Percentiles rank a stretch among this genome's conserved stretches.
phyloP scores from a whole-genome alignment of 2,329 filamentous ascomycete species.

The Aspergillus spinulosporus region DNA sequence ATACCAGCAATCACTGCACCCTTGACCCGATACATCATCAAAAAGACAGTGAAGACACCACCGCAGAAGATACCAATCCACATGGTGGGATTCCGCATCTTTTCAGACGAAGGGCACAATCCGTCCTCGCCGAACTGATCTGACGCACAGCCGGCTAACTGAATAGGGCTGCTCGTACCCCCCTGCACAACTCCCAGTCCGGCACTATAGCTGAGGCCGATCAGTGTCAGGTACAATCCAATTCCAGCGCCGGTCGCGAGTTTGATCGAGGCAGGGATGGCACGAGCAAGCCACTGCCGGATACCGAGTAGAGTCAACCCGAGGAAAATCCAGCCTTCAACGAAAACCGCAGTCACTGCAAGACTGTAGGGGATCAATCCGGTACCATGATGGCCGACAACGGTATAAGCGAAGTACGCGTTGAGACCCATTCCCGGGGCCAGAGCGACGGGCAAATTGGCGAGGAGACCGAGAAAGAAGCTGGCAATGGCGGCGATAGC shows the following conservation, averaged over 20 bases:
- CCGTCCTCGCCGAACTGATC: conserved; percentile 50
- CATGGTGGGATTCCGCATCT: conserved; percentile 81
- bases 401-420: conserved; percentile 81
- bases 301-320: conserved; percentile 75
- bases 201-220: conserved; percentile 71
- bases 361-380: conserved; percentile 72
- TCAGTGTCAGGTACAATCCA: conserved; percentile 70
- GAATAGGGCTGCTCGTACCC: conserved; percentile 64
- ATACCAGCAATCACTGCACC: conserved; percentile 84
- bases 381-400: conserved; percentile 74
- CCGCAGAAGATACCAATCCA: conserved; percentile 90
- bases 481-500: conserved; percentile 76
- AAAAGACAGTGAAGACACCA: conserved; percentile 73
- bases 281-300: conserved; percentile 83
- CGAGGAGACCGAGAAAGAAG: conserved; percentile 81
- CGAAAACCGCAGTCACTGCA: conserved; percentile 82
- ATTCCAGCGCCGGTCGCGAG: conserved; percentile 84
- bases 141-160: conserved; percentile 71
- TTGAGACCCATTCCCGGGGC: conserved; percentile 81
- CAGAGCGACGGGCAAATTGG: conserved; percentile 74
- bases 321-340: conserved; percentile 84
- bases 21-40: conserved; percentile 85
- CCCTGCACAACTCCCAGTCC: conserved; percentile 79
- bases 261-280: conserved; percentile 81
- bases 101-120: conserved; percentile 62